Percentiles rank a stretch among this genome's conserved stretches.
Conservation (phyloP, 495 filamentous ascomycete species). For the Friedmanniomyces simplex region DNA sequence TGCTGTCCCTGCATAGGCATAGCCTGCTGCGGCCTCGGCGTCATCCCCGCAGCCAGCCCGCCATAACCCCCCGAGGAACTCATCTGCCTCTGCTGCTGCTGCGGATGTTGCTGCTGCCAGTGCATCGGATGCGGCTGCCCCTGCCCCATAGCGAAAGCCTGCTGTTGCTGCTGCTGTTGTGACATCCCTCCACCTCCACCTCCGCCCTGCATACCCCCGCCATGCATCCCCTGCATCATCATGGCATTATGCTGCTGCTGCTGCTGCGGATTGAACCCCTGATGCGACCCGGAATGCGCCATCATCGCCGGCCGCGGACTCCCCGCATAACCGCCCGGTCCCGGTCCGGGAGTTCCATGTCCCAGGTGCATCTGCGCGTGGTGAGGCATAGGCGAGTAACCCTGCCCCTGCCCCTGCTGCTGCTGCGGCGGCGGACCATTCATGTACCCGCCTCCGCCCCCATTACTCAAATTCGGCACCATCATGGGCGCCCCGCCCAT, state of each 20-base stretch:
- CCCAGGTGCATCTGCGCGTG: conserved; percentile 58
- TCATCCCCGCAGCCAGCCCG: conserved; percentile 4
- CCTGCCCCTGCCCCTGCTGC: conserved; percentile 57
- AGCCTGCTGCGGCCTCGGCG: conserved; percentile 10
- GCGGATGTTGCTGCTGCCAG: conserved; percentile 43
- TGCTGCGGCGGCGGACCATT: conserved; percentile 51
- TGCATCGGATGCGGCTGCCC: conserved; percentile 56
- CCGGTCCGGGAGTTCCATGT: conserved; percentile 51
- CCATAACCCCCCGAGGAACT: neutral
- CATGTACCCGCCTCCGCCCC: conserved; percentile 41
- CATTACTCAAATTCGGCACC: conserved; percentile 58
- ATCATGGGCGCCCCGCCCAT: conserved; percentile 43
- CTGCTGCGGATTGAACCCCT: conserved; percentile 30
- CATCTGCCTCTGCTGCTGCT: conserved; percentile 18
- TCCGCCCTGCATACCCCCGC: no score
- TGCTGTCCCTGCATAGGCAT: neutral
- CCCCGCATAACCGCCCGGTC: conserved; percentile 66
- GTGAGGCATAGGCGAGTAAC: conserved; percentile 55
- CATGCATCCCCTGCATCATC: conserved; percentile 1
- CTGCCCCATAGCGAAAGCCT: conserved; percentile 25
- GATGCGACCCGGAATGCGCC: conserved; percentile 29
- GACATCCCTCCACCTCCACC: neutral
- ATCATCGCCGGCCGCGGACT: conserved; percentile 29
- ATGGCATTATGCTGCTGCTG: conserved; percentile 5
- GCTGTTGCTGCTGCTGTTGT: neutral